Evolutionary conservation across 306 rosid genomes (phyloP).

Genomic region (Corylus americana): DNA sequence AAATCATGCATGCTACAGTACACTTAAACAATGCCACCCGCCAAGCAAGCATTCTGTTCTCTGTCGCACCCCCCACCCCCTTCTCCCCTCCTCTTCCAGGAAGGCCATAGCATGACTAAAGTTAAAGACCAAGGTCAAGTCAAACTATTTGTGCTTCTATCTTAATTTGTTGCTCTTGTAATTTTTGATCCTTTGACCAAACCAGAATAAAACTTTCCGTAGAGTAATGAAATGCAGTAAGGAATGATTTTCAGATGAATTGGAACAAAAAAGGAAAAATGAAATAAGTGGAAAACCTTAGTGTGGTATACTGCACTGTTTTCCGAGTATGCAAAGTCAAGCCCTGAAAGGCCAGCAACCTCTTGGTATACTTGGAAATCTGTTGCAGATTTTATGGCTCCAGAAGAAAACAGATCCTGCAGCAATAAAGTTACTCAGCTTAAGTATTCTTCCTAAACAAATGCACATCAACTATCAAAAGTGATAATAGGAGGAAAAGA

Average conservation of each 20-base stretch:
- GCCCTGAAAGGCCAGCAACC: constrained; percentile 91
- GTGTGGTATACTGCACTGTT: constrained; percentile 93
- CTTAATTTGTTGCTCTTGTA: constrained; percentile 2
- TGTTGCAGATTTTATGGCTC: constrained; percentile 89
- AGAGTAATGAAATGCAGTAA: constrained; percentile 24
- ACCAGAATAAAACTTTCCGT: background rate
- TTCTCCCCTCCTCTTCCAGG: background rate
- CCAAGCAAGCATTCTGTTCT: too few relatives aligned
- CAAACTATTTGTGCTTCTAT: background rate
- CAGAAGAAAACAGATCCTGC: constrained; percentile 89
- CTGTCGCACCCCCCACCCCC: background rate
- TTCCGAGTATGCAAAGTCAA: constrained; percentile 86
- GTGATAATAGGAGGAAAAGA: background rate
- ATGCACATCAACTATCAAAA: constrained; percentile 21
- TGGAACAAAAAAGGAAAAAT: constrained; percentile 26
- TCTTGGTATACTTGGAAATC: constrained; percentile 93
- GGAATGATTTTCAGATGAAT: constrained; percentile 17
- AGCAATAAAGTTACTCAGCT: constrained; percentile 29
- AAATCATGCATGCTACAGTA: too few relatives aligned
- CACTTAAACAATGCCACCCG: too few relatives aligned
- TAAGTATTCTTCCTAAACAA: constrained; percentile 17
- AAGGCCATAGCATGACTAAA: background rate
- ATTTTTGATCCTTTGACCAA: constrained; percentile 14
- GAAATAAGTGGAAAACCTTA: constrained; percentile 53
- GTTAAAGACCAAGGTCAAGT: background rate